These are phyloP conservation scores for Fonsecaea pedrosoi DNA, from an alignment of 2,329 filamentous ascomycete genomes.

Conservation along the genomic window DNA sequence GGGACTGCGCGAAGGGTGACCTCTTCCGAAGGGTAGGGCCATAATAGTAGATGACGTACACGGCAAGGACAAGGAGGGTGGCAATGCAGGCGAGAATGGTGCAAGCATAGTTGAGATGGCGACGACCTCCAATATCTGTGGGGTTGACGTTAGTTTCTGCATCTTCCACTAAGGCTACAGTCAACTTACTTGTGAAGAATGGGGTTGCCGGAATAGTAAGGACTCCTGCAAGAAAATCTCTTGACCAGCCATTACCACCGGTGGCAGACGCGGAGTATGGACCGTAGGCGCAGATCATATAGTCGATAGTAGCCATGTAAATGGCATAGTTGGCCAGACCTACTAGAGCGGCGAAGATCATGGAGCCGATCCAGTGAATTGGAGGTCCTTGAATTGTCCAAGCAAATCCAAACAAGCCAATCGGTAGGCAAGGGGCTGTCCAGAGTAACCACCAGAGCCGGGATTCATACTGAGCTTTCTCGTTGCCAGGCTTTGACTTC, in stretches of 20 bases:
- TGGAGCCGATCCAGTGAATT: conserved; percentile 67
- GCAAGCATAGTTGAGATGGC: conserved; percentile 65
- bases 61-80: conserved; percentile 65
- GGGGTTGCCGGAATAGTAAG: conserved; percentile 67
- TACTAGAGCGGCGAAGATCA: conserved; percentile 66
- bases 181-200: conserved; percentile 50
- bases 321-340: conserved; percentile 69
- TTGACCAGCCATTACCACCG: conserved; percentile 70
- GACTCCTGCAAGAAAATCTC: conserved; percentile 69
- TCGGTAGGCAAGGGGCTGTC: conserved; percentile 64
- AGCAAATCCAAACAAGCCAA: conserved; percentile 69
- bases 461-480: conserved; percentile 69
- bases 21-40: conserved; percentile 65
- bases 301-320: conserved; percentile 71
- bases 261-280: conserved; percentile 70
- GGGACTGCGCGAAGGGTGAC: conserved; percentile 69
- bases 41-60: conserved; percentile 72
- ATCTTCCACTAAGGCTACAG: conserved; percentile 4
- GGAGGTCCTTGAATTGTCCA: conserved; percentile 64
- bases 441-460: conserved; percentile 67
- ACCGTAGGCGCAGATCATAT: conserved; percentile 70
- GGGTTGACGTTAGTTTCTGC: conserved; percentile 11
- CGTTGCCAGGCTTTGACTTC: conserved; percentile 55
- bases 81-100: conserved; percentile 70
- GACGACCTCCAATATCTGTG: conserved; percentile 60